Evolutionary conservation across 164 flowering plant species (phyloP), one percentile per base, ranked within the genome.

Genomic region (Taxillus chinensis): DNA sequence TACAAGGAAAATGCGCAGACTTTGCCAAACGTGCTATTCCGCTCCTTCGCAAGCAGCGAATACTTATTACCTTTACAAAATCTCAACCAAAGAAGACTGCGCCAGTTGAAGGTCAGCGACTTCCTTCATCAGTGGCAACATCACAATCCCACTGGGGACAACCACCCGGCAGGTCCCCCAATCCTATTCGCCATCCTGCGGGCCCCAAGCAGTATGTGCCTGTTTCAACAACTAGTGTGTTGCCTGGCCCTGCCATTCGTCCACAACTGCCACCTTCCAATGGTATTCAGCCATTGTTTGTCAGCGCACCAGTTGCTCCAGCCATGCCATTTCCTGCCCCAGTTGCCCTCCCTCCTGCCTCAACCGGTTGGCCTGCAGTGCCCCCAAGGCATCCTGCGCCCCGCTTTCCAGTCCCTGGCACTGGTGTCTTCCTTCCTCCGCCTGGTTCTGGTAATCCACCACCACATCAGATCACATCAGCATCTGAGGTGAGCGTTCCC

Each of bases 361-460:
- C 95, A 14, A 61, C 78, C 27, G 83, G 82, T 27, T 90, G 95
- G 92, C 65, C 85, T 38, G 74, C 79, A 37, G 74, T 83, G 43
- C 75, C 80, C 39, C 79, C 40, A 48, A 73, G 86, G 70, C 92
- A 83, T 62, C 78, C 85, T 57, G 71, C 86, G 15, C 84, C 91
- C 68, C 75, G 89, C 53, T 59, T 79, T 45, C 89, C 79, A 46
- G 70, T 80, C 13, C 93, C 93, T 43, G 97, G 97, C 60, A 91
- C 97, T 3, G 97, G 97, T 67, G 97, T 91, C 61, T 91, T 91
- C 78, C 83, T 91, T 67, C 97, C 97, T 68, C 90, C 96, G 10
- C 73, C 83, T 41, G 86, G 90, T 52, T 81, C 92, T 59, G 82
- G 81, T 45, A 76, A 71, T 63, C 65, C 83, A 42, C 55, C 78